A percentile compares a stretch with the other conserved stretches of the same genome.
Conservation (phyloP, 2,329 filamentous ascomycete genomes). For the Pseudocercospora pini-densiflorae region DNA sequence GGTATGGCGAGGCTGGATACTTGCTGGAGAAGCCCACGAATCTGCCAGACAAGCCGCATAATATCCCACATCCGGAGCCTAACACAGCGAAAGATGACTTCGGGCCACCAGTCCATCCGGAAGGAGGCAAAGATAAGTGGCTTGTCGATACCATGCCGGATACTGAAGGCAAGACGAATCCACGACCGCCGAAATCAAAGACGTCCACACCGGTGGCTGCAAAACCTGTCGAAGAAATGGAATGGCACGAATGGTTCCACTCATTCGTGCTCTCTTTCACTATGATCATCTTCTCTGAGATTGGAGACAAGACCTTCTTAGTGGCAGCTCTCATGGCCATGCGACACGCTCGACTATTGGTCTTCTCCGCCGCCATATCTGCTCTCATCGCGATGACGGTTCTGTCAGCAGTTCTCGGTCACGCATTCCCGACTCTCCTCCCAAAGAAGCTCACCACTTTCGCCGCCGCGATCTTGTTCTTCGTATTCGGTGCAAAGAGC, state of each 20-base stretch:
- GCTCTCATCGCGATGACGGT: conserved; percentile 92
- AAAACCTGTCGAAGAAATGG: conserved; percentile 20
- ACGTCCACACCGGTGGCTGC: conserved; percentile 15
- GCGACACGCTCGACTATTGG: conserved; percentile 91
- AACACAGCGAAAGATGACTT: conserved; percentile 31
- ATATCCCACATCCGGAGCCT: conserved; percentile 72
- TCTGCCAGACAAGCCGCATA: conserved; percentile 77
- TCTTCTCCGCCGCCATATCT: conserved; percentile 93
- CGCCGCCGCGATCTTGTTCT: conserved; percentile 81
- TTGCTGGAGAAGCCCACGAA: conserved; percentile 57
- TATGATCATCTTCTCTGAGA: conserved; percentile 96
- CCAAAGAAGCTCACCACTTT: conserved; percentile 91
- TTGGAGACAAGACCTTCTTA: conserved; percentile 98
- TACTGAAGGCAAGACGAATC: conserved; percentile 41
- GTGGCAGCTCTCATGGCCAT: conserved; percentile 98
- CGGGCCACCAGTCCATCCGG: conserved; percentile 32
- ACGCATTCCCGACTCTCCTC: conserved; percentile 87
- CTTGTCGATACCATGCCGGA: conserved; percentile 45
- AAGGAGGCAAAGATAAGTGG: conserved; percentile 31
- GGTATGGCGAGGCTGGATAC: conserved; percentile 33
- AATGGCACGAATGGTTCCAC: conserved; percentile 60
- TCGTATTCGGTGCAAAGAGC: conserved; percentile 85
- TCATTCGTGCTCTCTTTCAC: conserved; percentile 91
- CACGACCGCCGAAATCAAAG: conserved; percentile 37
- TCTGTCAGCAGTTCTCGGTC: conserved; percentile 87